Conservation (phyloP, 2,329 filamentous ascomycete genomes). For the Ascochyta rabiei region DNA sequence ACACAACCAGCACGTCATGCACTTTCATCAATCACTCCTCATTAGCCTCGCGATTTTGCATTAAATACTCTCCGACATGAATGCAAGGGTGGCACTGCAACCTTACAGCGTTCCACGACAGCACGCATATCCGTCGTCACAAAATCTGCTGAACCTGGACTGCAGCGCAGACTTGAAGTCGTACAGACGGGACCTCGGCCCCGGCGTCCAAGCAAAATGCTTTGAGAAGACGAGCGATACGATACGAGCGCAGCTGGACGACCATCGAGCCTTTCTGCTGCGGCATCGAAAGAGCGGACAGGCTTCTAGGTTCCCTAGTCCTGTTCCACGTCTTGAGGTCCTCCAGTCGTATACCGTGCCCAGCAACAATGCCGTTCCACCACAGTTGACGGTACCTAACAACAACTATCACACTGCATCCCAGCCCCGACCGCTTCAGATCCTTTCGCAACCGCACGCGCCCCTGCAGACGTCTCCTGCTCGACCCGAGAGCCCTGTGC, state of each 20-base stretch:
- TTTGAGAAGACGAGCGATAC: constrained; percentile 29
- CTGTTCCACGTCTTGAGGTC: constrained; percentile 17
- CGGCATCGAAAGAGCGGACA: constrained; percentile 13
- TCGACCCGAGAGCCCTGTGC: not conserved
- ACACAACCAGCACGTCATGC: constrained; percentile 2
- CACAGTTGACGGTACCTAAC: constrained; percentile 1
- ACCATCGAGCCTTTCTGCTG: constrained; percentile 27
- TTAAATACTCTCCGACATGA: not conserved
- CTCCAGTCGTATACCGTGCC: constrained; percentile 8
- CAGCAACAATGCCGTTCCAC: not conserved
- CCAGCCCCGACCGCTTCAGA: constrained; percentile 14
- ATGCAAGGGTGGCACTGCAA: constrained; percentile 14
- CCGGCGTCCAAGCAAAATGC: constrained; percentile 28
- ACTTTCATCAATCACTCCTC: not conserved
- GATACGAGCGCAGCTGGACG: constrained; percentile 26
- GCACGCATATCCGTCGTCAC: constrained; percentile 9
- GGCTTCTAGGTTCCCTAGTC: constrained; percentile 10
- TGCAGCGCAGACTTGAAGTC: constrained; percentile 29
- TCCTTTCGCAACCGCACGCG: constrained; percentile 17
- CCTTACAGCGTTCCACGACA: constrained; percentile 20
- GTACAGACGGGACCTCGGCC: constrained; percentile 30
- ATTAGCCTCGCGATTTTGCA: not conserved
- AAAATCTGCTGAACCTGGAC: constrained; percentile 27
- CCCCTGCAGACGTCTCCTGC: constrained; percentile 6
- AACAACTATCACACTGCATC: constrained; percentile 7